Conservation (phyloP, 345 rosid genomes). For the Durio zibethinus region DNA sequence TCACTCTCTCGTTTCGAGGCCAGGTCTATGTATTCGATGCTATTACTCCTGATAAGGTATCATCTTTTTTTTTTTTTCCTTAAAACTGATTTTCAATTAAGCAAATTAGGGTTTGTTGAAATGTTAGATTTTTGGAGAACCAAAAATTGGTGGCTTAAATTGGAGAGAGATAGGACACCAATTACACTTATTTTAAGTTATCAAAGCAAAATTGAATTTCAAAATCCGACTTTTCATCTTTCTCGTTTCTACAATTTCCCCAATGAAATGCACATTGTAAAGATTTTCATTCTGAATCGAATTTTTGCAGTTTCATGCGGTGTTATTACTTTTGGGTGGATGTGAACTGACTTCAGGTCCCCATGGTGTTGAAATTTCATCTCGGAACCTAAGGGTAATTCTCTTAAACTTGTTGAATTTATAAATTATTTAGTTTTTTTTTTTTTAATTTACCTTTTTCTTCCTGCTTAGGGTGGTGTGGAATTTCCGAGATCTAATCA, state of each 20-base stretch:
- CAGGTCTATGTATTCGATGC: constrained; percentile 86
- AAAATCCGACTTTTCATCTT: not conserved
- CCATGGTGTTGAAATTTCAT: constrained; percentile 47
- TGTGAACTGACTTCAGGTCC: constrained; percentile 63
- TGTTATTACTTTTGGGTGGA: constrained; percentile 66
- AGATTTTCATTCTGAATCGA: not conserved
- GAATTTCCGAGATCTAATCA: constrained; percentile 63
- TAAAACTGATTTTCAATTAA: not conserved
- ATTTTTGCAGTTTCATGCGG: constrained; percentile 64
- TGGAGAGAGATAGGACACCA: not conserved
- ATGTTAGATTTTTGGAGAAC: not conserved
- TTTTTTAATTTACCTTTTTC: not conserved
- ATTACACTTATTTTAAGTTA: not conserved
- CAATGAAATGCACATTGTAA: not conserved
- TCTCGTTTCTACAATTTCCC: not conserved
- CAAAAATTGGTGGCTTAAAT: not conserved
- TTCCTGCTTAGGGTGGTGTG: constrained; percentile 38
- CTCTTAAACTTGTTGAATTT: not conserved
- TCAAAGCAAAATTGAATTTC: not conserved
- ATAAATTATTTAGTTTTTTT: not conserved
- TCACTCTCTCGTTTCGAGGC: constrained; percentile 79
- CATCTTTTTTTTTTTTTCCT: not conserved
- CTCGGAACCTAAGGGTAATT: constrained; percentile 57
- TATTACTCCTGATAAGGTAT: constrained; percentile 76
- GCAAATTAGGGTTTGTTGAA: constrained; percentile 2